These are phyloP conservation scores for Aphanomyces invadans DNA, from an alignment of 352 stramenopile species.

Conservation along the genomic window DNA sequence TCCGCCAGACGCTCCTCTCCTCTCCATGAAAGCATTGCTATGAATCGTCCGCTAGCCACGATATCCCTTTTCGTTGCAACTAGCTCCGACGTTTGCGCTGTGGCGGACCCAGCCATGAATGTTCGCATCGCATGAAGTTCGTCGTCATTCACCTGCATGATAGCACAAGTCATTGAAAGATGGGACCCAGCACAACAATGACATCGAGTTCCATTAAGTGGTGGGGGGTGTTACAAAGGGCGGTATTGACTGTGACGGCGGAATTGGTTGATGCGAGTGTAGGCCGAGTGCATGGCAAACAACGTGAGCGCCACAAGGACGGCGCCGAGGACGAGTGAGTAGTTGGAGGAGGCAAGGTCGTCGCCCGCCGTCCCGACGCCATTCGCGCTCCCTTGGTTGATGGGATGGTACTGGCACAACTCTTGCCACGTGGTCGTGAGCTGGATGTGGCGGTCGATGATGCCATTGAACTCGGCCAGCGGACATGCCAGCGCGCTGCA, in stretches of 20 bases:
- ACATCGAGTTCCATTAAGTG: neutral
- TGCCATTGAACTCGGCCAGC: conserved; percentile 66
- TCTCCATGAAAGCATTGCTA: neutral
- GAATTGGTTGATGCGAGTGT: conserved; percentile 18
- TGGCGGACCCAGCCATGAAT: too few relatives aligned
- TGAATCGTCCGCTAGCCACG: too few relatives aligned
- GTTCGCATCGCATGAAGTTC: too few relatives aligned
- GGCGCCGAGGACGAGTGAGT: neutral
- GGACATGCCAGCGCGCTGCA: conserved; percentile 62
- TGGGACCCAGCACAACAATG: neutral
- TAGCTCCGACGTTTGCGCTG: too few relatives aligned
- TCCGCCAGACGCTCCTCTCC: neutral
- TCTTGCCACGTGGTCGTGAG: conserved; percentile 65
- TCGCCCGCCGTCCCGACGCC: neutral
- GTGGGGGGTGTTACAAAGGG: neutral
- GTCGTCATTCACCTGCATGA: too few relatives aligned
- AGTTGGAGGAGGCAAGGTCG: too few relatives aligned
- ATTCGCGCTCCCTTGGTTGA: conserved; percentile 7
- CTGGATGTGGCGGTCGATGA: conserved; percentile 57
- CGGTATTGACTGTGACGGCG: conserved; percentile 13
- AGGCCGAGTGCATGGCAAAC: conserved; percentile 22
- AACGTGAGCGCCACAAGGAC: conserved; percentile 14
- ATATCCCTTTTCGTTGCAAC: too few relatives aligned
- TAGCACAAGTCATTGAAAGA: too few relatives aligned
- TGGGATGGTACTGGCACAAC: conserved; percentile 65